phyloP scores from a whole-genome alignment of 352 stramenopile species.

The Phytophthora uliginosa region DNA sequence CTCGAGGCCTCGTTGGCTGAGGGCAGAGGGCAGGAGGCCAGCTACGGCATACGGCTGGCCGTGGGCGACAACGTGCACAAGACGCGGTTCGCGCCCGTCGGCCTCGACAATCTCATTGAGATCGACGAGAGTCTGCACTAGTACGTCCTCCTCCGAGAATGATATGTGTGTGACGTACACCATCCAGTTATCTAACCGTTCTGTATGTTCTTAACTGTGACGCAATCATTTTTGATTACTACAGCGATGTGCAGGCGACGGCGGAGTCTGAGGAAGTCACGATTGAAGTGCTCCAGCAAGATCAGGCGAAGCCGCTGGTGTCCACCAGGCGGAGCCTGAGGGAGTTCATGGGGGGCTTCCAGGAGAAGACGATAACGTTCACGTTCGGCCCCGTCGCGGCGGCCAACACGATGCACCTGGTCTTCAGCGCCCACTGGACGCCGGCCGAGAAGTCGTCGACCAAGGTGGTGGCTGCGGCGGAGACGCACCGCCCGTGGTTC shows the following conservation, averaged over 20 bases:
- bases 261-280: conserved; percentile 38
- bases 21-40: conserved; percentile 2
- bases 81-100: conserved; percentile 31
- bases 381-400: conserved; percentile 32
- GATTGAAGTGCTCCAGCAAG: conserved; percentile 53
- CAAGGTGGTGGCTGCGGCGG: conserved; percentile 11
- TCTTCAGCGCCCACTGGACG: conserved; percentile 38
- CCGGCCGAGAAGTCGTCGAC: neutral
- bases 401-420: conserved; percentile 35
- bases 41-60: conserved; percentile 34
- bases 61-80: conserved; percentile 35
- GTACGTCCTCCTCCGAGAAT: conserved; percentile 32
- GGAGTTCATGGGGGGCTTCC: conserved; percentile 45
- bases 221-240: conserved; percentile 20
- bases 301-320: conserved; percentile 54
- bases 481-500: conserved; percentile 72
- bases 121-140: conserved; percentile 59
- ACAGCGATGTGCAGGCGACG: conserved; percentile 47
- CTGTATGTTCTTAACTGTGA: conserved; percentile 21
- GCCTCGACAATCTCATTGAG: conserved; percentile 5
- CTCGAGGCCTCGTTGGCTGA: conserved; percentile 25
- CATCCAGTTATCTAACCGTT: conserved; percentile 16
- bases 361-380: conserved; percentile 41
- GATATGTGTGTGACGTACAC: neutral
- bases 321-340: conserved; percentile 32